Base-by-base conservation (phyloP, 805 yeast species). In the Candida lessepsii region DNA sequence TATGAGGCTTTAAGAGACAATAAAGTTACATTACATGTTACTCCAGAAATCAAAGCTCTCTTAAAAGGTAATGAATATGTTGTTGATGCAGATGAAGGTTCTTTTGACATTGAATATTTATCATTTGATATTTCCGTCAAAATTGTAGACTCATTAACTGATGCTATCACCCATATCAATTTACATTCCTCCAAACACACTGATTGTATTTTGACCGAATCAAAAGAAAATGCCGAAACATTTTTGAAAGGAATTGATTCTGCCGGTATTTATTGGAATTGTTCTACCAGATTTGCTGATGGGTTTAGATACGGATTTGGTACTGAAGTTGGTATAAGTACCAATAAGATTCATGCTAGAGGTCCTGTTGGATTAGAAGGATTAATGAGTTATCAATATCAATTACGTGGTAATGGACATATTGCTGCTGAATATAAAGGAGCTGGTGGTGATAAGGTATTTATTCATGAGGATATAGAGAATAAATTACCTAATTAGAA, bases 351-450 rank as follows among this genome's bases (percentile, higher is more conserved):
- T 47, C 99, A 93, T 60, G 96, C 99, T 8, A 77, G 99, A 55
- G 99, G 99, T 2, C 99, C 99, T 11, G 98, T 93, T 24, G 99
- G 99, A 2, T 73, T 93, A 23, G 99, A 93, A 58, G 99, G 99
- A 1, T 73, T 93, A 50, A 95, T 91, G 59, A 86, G 95, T 52
- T 93, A 93, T 63, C 98, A 93, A 64, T 93, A 93, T 60, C 93
- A 88, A 59, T 67, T 93, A 46, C 77, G 85, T 63, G 99, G 99
- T 30, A 71, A 79, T 50, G 99, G 99, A 4, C 99, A 93, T 60
- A 72, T 91, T 41, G 98, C 86, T 2, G 82, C 88, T 35, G 96
- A 88, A 54, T 95, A 93, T 58, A 70, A 81, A 18, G 98, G 98
- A 18, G 96, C 89, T 15, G 98, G 98, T 27, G 99, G 99, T 18